phyloP scores from a whole-genome alignment of 352 stramenopile species.

The Blastocystis sp. region DNA sequence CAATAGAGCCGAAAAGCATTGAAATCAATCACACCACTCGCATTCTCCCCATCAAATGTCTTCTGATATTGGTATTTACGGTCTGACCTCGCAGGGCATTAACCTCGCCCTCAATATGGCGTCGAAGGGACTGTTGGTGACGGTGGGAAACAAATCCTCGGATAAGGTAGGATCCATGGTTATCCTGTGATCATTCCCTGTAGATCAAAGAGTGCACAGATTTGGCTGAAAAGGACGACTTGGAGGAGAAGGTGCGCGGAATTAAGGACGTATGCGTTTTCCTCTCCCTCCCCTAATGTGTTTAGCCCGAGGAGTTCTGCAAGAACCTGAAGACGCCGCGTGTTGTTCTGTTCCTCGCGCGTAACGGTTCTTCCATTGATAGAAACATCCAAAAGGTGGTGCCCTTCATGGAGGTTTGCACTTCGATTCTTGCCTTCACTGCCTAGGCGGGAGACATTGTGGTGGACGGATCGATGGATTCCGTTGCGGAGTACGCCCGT shows the following conservation, averaged over 20 bases:
- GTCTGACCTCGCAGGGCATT: slow-evolving; percentile 41
- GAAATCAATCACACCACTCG: not conserved
- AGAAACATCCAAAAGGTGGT: slow-evolving; percentile 26
- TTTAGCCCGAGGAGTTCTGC: slow-evolving; percentile 13
- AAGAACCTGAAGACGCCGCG: slow-evolving; percentile 49
- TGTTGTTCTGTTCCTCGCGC: not conserved
- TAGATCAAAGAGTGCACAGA: slow-evolving; percentile 60
- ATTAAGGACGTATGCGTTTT: slow-evolving; percentile 43
- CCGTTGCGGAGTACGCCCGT: not conserved
- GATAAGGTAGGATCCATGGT: slow-evolving; percentile 29
- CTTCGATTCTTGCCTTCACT: not conserved
- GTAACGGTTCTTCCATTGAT: slow-evolving; percentile 13
- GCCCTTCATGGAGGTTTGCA: not conserved
- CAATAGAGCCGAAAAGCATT: too few species aligned
- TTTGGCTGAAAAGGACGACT: slow-evolving; percentile 31
- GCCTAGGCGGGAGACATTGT: not conserved
- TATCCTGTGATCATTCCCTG: not conserved
- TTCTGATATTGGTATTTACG: slow-evolving; percentile 69
- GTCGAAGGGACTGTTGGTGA: not conserved
- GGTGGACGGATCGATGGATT: not conserved
- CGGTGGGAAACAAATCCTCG: slow-evolving; percentile 61
- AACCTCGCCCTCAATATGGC: not conserved
- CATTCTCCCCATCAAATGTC: slow-evolving; percentile 27
- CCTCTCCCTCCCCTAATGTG: not conserved
- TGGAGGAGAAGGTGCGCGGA: slow-evolving; percentile 51